Base-by-base conservation (phyloP, 1,284 basidiomycete genomes). In the Ceratobasidium sp. region DNA sequence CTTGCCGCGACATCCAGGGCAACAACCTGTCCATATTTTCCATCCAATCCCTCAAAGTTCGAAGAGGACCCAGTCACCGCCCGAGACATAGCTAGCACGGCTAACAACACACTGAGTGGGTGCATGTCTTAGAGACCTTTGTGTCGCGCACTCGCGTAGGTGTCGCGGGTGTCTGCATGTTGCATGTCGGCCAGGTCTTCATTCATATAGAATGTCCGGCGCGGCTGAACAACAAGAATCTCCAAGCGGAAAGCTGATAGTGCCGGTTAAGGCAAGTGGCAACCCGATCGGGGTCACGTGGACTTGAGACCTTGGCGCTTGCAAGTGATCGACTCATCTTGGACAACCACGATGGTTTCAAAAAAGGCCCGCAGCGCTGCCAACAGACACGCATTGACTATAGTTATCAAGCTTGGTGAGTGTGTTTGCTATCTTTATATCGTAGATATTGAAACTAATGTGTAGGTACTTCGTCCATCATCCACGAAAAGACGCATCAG, bases 381-480 rank as follows among this genome's bases (percentile, higher is more conserved):
- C 23, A 70, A 8, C 25, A 49, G 30, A 28, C 72, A 67, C 33
- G 33, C 70, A 5, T 75, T 79, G 53, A 94, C 91, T 2, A 90
- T 95, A 72, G 92, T 95, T 66, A 92, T 95, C 81, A 95, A 95
- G 82, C 87, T 95, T 33, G 92, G 92, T 92, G 73, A 71, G 85
- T 77, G 58, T 40, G 36, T 33, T 72, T 76, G 49, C 73, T 71
- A 40, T 59, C 64, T 69, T 51, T 67, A 53, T 72, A 62, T 56
- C 59, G 56, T 56, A 73, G 48, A 67, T 51, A 56, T 53, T 62
- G 63, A 61, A 58, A 72, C 70, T 61, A 40, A 64, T 66, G 33
- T 23, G 18, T 75, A 95, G 94, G 95, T 72, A 95, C 94, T 4
- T 96, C 95, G 0, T 96, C 95, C 1, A 97, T 98, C 79, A 91